phyloP scores from a whole-genome alignment of 768 basidiomycete genomes.

The Mrakia frigida region DNA sequence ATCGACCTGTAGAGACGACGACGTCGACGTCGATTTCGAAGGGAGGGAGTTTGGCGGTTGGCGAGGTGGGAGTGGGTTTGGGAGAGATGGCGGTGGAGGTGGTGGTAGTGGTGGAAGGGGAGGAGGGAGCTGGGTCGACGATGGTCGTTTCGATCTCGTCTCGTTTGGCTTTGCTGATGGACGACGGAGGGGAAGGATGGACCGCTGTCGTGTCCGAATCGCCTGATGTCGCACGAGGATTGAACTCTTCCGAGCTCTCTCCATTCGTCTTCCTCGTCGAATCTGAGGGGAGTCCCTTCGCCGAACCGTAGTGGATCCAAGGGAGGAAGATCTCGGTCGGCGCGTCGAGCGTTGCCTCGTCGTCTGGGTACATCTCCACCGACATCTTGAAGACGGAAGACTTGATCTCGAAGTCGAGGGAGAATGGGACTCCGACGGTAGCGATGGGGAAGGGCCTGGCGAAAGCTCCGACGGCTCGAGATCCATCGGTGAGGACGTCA shows the following conservation, averaged over 20 bases:
- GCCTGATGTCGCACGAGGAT: not conserved
- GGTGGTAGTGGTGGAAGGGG: not conserved
- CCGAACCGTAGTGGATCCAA: constrained; percentile 76
- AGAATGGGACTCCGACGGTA: constrained; percentile 61
- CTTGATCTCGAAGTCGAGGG: constrained; percentile 69
- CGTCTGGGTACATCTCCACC: constrained; percentile 59
- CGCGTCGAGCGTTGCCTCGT: constrained; percentile 48
- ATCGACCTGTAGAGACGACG: constrained; percentile 34
- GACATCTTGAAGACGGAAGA: constrained; percentile 65
- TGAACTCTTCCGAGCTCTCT: not conserved
- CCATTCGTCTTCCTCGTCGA: constrained; percentile 1
- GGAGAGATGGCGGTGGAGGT: not conserved
- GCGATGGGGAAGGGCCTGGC: constrained; percentile 74
- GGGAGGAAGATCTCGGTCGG: constrained; percentile 92
- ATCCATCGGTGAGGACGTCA: constrained; percentile 71
- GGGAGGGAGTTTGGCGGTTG: constrained; percentile 16
- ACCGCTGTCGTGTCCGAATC: not conserved
- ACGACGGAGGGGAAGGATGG: not conserved
- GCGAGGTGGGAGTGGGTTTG: not conserved
- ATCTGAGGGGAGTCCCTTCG: constrained; percentile 16
- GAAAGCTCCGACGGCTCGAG: constrained; percentile 78
- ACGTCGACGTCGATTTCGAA: constrained; percentile 49
- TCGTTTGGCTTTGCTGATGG: not conserved
- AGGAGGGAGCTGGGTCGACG: not conserved
- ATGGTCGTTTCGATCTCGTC: not conserved